A percentile compares a stretch with the other conserved stretches of the same genome.
phyloP scores from a whole-genome alignment of 2,329 filamentous ascomycete genomes.

The Paecilomyces dactylethromorphus region DNA sequence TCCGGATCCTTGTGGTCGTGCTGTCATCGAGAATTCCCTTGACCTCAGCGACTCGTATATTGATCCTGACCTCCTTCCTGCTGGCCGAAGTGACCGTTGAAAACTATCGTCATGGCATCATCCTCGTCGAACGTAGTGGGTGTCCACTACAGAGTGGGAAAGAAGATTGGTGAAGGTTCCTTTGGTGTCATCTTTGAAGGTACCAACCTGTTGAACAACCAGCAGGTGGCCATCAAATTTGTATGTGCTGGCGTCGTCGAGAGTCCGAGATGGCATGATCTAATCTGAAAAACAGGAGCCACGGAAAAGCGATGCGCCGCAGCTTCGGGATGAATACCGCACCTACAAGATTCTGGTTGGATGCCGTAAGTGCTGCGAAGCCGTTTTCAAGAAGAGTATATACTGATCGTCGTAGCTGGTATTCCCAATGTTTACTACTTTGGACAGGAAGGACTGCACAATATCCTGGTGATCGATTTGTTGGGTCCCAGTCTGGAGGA shows the following conservation, averaged over 20 bases:
- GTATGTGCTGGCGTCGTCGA: conserved; percentile 50
- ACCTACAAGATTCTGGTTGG: conserved; percentile 99
- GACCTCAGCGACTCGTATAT: neutral
- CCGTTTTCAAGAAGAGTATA: conserved; percentile 8
- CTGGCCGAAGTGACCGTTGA: neutral
- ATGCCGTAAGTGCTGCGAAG: conserved; percentile 69
- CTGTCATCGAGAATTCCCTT: neutral
- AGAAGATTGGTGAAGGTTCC: conserved; percentile 98
- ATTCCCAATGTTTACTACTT: conserved; percentile 99
- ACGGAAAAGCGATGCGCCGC: conserved; percentile 95
- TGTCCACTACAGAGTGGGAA: conserved; percentile 96
- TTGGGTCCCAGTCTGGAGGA: conserved; percentile 93
- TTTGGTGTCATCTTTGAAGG: conserved; percentile 99
- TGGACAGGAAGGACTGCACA: conserved; percentile 95
- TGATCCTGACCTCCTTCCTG: neutral
- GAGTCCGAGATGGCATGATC: neutral
- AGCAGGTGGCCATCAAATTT: conserved; percentile 99
- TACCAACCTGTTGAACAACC: conserved; percentile 96
- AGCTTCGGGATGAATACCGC: conserved; percentile 95
- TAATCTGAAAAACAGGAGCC: conserved; percentile 63
- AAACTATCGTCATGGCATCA: conserved; percentile 60
- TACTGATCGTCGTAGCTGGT: conserved; percentile 60
- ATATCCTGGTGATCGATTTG: conserved; percentile 96
- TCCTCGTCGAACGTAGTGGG: conserved; percentile 95
- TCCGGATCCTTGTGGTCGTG: neutral